Base-by-base conservation (phyloP, 2,329 filamentous ascomycete genomes). In the Coniella lustricola region DNA sequence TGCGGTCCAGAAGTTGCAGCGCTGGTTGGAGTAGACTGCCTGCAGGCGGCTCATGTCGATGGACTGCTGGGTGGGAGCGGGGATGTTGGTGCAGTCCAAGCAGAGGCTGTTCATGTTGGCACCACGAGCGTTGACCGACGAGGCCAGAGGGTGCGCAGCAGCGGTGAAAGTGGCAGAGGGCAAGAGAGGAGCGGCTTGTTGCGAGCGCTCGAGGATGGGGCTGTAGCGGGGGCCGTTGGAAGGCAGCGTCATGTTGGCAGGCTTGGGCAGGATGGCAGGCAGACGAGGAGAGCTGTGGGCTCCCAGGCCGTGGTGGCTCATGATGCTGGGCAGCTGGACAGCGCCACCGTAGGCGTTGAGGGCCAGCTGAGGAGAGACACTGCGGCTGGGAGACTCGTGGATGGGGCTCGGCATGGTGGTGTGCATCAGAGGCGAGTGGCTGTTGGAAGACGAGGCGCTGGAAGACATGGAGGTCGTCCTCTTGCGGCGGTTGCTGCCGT, bases 401-500 rank as follows among this genome's bases (percentile, higher is more conserved):
- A 73, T 70, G 36, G 76, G 74, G 42, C 76, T 79, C 16, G 72
- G 71, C 35, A 73, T 64, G 43, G 70, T 67, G 31, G 70, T 62
- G 13, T 68, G 63, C 59, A 76, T 64, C 55, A 74, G 62, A 7
- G 79, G 73, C 14, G 79, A 77, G 60, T 73, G 70, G 40, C 71
- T 59, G 47, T 63, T 70, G 14, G 67, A 69, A 53, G 79, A 81
- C 53, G 79, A 81, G n/a, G 79, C 81, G 33, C 75, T 76, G 2
- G 82, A 84, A 3, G 82, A 84, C 52, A 84, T 75, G 14, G 87
- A 90, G 21, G 79, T 77, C 51, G 81, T 84, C 51, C 86, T 80
- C 74, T 87, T 88, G 64, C 86, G 84, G 59, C 86, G 83, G 69
- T 86, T 87, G 71, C 79, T 87, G 50, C 86, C 86, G 63, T 90